Conservation (phyloP, 2,329 filamentous ascomycete species). For the Colletotrichum truncatum region DNA sequence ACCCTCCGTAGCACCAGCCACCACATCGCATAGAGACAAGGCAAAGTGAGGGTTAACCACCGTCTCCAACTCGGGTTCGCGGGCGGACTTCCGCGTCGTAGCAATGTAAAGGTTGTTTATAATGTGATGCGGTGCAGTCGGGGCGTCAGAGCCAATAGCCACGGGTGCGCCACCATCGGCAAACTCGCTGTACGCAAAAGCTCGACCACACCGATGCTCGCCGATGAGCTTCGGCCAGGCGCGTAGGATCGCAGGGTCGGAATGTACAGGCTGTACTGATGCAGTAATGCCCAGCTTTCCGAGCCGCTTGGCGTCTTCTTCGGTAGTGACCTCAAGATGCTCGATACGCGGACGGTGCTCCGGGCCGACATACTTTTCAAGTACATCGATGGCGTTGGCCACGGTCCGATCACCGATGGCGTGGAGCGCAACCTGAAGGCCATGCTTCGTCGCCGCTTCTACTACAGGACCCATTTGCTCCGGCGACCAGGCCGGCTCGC, state of each 20-base stretch:
- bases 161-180: constrained; percentile 61
- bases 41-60: constrained; percentile 64
- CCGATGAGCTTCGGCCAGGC: constrained; percentile 70
- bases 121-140: constrained; percentile 65
- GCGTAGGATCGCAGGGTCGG: constrained; percentile 68
- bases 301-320: constrained; percentile 63
- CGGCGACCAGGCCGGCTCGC: constrained; percentile 64
- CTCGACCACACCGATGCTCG: constrained; percentile 60
- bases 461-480: constrained; percentile 63
- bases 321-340: constrained; percentile 68
- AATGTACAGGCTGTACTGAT: constrained; percentile 66
- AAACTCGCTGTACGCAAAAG: constrained; percentile 72
- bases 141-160: constrained; percentile 67
- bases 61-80: constrained; percentile 48
- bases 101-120: constrained; percentile 68
- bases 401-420: constrained; percentile 72
- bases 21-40: constrained; percentile 60
- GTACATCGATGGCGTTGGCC: constrained; percentile 63
- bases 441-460: constrained; percentile 42
- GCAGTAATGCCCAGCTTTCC: constrained; percentile 69
- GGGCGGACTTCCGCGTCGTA: constrained; percentile 60
- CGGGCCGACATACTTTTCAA: constrained; percentile 54
- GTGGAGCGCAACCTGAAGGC: constrained; percentile 70
- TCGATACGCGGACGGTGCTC: constrained; percentile 69
- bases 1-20: constrained; percentile 63